These are phyloP conservation scores for Mycosphaerella sp. DNA, from an alignment of 2,329 filamentous ascomycete genomes.

Conservation along the genomic window DNA sequence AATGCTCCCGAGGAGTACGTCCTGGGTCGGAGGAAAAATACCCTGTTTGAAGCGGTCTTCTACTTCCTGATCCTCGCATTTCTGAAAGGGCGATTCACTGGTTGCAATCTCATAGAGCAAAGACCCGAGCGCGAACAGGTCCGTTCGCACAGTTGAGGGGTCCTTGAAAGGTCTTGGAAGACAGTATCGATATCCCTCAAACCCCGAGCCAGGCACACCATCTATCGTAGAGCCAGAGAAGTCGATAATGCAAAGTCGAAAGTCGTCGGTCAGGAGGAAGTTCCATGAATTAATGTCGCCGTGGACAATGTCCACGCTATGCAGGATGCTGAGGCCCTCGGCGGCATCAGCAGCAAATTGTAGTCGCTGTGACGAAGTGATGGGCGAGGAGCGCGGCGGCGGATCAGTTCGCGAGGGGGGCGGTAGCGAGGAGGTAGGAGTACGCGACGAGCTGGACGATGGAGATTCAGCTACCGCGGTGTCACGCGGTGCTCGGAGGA, in stretches of 20 bases:
- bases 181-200: slow-evolving; percentile 1
- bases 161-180: neutral
- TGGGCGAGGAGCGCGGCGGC: too few species aligned
- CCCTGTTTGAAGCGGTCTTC: too few species aligned
- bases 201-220: neutral
- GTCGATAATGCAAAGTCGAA: slow-evolving; percentile 1
- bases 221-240: slow-evolving; percentile 3
- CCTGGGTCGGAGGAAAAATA: too few species aligned
- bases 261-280: neutral
- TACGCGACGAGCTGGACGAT: too few species aligned
- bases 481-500: too few species aligned
- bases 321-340: neutral
- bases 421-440: too few species aligned
- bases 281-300: slow-evolving; percentile 2
- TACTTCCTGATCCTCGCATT: too few species aligned
- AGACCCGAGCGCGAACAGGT: slow-evolving; percentile 5
- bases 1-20: too few species aligned
- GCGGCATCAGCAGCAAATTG: slow-evolving; percentile 4
- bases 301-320: neutral
- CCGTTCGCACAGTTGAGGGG: slow-evolving; percentile 4
- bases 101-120: neutral
- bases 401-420: too few species aligned
- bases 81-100: neutral
- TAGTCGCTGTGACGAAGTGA: neutral
- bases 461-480: neutral